phyloP scores from a whole-genome alignment of 208 protist genomes.

The Trypanosomatidae sp. region DNA sequence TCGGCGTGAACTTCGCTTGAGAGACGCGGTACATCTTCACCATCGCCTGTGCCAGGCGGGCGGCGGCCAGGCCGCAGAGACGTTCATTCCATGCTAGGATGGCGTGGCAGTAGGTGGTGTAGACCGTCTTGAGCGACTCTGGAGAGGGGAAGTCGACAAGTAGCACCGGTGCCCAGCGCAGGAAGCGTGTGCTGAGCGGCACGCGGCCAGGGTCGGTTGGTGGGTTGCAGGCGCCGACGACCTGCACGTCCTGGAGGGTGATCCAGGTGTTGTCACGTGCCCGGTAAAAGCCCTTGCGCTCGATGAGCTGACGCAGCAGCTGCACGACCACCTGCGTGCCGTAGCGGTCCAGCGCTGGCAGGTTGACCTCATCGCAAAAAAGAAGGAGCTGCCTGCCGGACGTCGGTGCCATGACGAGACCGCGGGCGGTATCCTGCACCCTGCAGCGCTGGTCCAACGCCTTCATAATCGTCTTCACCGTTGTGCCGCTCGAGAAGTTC shows the following conservation, averaged over 20 bases:
- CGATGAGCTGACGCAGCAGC: slow-evolving; percentile 98
- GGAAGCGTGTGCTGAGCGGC: slow-evolving; percentile 94
- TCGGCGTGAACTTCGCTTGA: slow-evolving; percentile 94
- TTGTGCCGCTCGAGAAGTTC: slow-evolving; percentile 99
- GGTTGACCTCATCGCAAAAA: slow-evolving; percentile 99
- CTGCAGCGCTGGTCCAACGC: slow-evolving; percentile 98
- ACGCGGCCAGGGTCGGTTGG: slow-evolving; percentile 98
- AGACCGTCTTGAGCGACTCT: slow-evolving; percentile 98
- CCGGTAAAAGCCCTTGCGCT: slow-evolving; percentile 97
- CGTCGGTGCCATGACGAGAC: slow-evolving; percentile 89
- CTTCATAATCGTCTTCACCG: slow-evolving; percentile 95
- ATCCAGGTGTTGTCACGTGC: slow-evolving; percentile 94
- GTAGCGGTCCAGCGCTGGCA: slow-evolving; percentile 97
- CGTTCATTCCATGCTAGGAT: slow-evolving; percentile 71
- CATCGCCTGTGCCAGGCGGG: slow-evolving; percentile 93
- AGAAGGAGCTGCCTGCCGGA: slow-evolving; percentile 96
- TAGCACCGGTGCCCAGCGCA: slow-evolving; percentile 97
- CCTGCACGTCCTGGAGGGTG: slow-evolving; percentile 93
- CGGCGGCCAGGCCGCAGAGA: slow-evolving; percentile 33
- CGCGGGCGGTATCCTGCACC: slow-evolving; percentile 89
- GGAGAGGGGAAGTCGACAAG: slow-evolving; percentile 98
- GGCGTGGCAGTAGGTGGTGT: slow-evolving; percentile 97
- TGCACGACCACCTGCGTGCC: slow-evolving; percentile 98
- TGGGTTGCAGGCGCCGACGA: slow-evolving; percentile 98
- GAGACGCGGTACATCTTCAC: slow-evolving; percentile 95